Evolutionary conservation across 257 asterid genomes (phyloP).

Genomic region (Osmanthus fragrans): DNA sequence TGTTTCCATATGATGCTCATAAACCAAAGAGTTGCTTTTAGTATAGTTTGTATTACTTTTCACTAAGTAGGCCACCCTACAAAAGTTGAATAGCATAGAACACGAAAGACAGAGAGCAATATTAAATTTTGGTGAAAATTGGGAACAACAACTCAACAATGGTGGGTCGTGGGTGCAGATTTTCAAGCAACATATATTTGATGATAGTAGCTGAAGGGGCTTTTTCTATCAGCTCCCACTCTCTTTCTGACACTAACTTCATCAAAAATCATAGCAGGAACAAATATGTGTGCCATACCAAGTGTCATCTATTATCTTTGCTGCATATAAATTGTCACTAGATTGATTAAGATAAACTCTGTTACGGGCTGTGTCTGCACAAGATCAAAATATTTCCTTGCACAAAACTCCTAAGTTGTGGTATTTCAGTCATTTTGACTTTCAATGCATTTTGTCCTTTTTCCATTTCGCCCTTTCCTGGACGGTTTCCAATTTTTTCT

Average conservation of each 20-base stretch:
- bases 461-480: neutral
- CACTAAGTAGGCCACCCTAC: conserved; percentile 1
- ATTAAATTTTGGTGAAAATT: neutral
- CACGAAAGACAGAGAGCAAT: neutral
- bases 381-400: neutral
- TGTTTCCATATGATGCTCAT: neutral
- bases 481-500: conserved; percentile 14
- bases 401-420: neutral
- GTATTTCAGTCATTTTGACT: neutral
- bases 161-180: neutral
- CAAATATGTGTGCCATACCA: neutral
- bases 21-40: neutral
- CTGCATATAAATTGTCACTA: neutral
- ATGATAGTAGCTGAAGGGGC: neutral
- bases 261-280: neutral
- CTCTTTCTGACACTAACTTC: neutral
- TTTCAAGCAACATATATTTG: neutral
- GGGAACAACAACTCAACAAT: neutral
- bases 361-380: neutral
- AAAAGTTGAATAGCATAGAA: conserved; percentile 3
- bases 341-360: neutral
- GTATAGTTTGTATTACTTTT: neutral
- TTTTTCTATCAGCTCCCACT: neutral
- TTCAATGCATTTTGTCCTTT: neutral
- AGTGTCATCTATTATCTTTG: neutral